These are phyloP conservation scores for Quercus dentata DNA, from an alignment of 306 rosid genomes.

Conservation along the genomic window DNA sequence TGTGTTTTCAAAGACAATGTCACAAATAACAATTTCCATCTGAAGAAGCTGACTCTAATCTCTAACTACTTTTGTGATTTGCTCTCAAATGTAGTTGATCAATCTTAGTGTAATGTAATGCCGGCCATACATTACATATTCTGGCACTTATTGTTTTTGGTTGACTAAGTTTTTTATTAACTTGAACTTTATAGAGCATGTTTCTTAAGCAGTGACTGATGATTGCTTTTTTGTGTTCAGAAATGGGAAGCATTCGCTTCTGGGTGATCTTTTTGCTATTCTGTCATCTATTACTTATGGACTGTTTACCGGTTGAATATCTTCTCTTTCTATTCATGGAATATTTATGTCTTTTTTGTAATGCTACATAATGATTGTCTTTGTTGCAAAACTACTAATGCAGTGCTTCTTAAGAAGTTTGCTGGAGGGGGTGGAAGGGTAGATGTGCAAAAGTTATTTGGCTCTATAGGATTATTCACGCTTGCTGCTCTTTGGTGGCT, in stretches of 20 bases:
- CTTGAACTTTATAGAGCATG: conserved; percentile 38
- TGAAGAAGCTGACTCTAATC: neutral
- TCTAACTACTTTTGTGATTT: neutral
- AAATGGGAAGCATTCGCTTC: conserved; percentile 14
- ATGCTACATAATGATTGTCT: neutral
- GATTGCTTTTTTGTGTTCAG: conserved; percentile 9
- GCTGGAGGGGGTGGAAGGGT: conserved; percentile 32
- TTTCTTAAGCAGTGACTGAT: conserved; percentile 33
- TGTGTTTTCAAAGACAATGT: neutral
- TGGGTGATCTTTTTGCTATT: conserved; percentile 28
- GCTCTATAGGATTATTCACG: conserved; percentile 29
- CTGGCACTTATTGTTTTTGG: neutral
- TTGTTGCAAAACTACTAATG: neutral
- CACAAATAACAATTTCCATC: neutral
- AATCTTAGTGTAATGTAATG: no score
- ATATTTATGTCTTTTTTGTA: neutral
- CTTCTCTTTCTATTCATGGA: neutral
- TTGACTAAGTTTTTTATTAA: neutral
- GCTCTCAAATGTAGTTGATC: neutral
- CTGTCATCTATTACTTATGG: conserved; percentile 29
- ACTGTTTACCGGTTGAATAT: conserved; percentile 23
- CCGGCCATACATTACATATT: neutral
- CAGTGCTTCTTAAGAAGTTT: conserved; percentile 33
- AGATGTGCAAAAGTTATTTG: conserved; percentile 31
- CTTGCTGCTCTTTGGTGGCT: conserved; percentile 31